These are phyloP conservation scores for Lichina pygmaea DNA, from an alignment of 495 filamentous ascomycete genomes.

Conservation along the genomic window DNA sequence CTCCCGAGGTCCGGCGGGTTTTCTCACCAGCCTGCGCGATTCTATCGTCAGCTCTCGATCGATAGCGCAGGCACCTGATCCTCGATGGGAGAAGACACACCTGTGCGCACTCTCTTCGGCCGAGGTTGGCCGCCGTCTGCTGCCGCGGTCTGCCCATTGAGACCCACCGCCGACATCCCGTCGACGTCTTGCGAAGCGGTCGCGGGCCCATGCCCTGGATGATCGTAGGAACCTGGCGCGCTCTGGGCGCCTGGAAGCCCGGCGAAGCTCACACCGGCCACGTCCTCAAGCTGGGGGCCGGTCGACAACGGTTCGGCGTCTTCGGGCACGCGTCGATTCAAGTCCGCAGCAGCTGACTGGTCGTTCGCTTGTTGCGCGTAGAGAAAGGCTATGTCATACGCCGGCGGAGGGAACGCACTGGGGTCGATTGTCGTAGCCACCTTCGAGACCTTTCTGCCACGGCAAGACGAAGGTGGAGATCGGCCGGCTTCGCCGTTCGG, in stretches of 20 bases:
- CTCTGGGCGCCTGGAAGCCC: too few relatives aligned
- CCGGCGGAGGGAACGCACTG: background rate
- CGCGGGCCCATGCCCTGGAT: background rate
- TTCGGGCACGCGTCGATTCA: too few relatives aligned
- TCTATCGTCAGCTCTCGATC: conserved; percentile 4
- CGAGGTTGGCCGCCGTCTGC: conserved; percentile 8
- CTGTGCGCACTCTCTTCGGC: conserved; percentile 14
- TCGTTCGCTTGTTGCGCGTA: background rate
- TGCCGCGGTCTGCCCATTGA: conserved; percentile 2
- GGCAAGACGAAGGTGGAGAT: too few relatives aligned
- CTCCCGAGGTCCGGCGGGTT: background rate
- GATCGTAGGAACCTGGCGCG: background rate
- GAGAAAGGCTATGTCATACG: background rate
- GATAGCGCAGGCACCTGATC: background rate
- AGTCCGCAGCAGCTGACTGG: too few relatives aligned
- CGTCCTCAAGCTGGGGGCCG: too few relatives aligned
- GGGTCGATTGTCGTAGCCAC: background rate
- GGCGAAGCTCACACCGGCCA: too few relatives aligned
- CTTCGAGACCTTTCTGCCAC: background rate
- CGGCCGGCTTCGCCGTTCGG: too few relatives aligned
- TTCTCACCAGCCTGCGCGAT: conserved; percentile 10
- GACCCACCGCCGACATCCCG: conserved; percentile 7
- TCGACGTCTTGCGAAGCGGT: background rate
- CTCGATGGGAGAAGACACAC: conserved; percentile 5
- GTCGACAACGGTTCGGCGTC: too few relatives aligned